Percentiles rank a stretch among this genome's conserved stretches.
Conservation (phyloP, 768 basidiomycete genomes). For the Hortiboletus flavorubellus region DNA sequence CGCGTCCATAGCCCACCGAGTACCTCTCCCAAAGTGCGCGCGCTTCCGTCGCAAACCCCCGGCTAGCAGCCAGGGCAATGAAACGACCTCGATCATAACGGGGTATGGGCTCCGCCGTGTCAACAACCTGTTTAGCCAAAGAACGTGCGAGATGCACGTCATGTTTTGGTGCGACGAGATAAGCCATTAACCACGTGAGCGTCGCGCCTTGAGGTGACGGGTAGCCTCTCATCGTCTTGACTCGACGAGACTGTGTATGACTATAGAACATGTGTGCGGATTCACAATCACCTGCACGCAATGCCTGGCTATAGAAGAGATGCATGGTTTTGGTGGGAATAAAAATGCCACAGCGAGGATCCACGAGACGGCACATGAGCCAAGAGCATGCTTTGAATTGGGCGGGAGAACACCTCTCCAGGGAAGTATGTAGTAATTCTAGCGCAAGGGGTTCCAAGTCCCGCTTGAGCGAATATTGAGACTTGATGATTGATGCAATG, state of each 20-base stretch:
- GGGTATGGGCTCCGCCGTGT: slow-evolving; percentile 40
- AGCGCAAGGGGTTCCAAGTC: slow-evolving; percentile 35
- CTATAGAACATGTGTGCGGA: slow-evolving; percentile 47
- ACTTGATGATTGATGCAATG: slow-evolving; percentile 30
- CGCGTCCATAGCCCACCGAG: slow-evolving; percentile 39
- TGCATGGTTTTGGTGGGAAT: slow-evolving; percentile 45
- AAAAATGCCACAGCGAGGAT: slow-evolving; percentile 23
- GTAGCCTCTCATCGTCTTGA: slow-evolving; percentile 37
- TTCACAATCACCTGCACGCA: slow-evolving; percentile 22
- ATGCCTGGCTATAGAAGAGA: slow-evolving; percentile 45
- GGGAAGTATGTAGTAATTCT: slow-evolving; percentile 43
- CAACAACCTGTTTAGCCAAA: slow-evolving; percentile 49
- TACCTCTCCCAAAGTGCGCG: slow-evolving; percentile 58
- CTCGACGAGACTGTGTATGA: slow-evolving; percentile 37
- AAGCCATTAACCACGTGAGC: slow-evolving; percentile 52
- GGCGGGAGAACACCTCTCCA: slow-evolving; percentile 33
- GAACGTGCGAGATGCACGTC: slow-evolving; percentile 46
- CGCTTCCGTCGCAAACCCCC: slow-evolving; percentile 47
- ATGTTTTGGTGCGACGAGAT: slow-evolving; percentile 37
- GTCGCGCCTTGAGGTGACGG: slow-evolving; percentile 47
- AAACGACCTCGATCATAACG: slow-evolving; percentile 45
- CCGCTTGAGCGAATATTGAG: slow-evolving; percentile 19
- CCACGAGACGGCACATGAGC: slow-evolving; percentile 41
- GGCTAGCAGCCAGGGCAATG: slow-evolving; percentile 43
- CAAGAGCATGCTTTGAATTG: slow-evolving; percentile 40